Evolutionary conservation across 2,329 filamentous ascomycete genomes (phyloP), one percentile per base, ranked within the genome.

Genomic region (Apiospora arundinis): DNA sequence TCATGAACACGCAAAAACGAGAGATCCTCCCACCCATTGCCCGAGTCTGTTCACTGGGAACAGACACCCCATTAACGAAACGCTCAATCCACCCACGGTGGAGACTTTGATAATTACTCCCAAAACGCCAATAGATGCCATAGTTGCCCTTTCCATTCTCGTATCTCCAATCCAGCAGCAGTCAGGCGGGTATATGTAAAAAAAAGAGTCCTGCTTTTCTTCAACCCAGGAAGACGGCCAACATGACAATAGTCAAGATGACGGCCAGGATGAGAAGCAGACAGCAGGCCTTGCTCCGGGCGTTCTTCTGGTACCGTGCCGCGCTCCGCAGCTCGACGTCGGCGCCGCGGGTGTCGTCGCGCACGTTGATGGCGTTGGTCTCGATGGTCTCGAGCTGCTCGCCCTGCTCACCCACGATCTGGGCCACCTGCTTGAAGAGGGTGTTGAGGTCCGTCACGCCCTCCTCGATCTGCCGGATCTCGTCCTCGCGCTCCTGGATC

Each of bases 401-500:
- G 68, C 96, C 96, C 83, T 99, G 96, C 83, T 98, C 95, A 73
- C 91, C 91, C 68, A 99, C 95, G 81, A 99, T 98, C 81, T 97
- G 95, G 66, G 95, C 96, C n/a, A 99, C 95, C 84, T 99, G 95
- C 74, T 95, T 89, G 87, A 99, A 99, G 60, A 99, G 88, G 79
- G 98, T 96, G 78, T 99, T 99, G 74, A 99, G 85, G 78, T 99
- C 96, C 70, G 93, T 93, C 8, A 99, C 96, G 70, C 93, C 95
- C 82, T 98, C 95, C 84, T 98, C 96, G 78, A 99, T 99, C 80
- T 97, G 97, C 73, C 95, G 92, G 75, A 99, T 99, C 85, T 99
- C 96, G 71, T 94, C 91, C 82, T 99, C 96, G 70, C 97, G 95
- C 86, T 99, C 95, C 73, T 97, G 92, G 79, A 99, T 99, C 72